Base-by-base conservation (phyloP, 2,329 filamentous ascomycete genomes). In the Phoma herbarum region DNA sequence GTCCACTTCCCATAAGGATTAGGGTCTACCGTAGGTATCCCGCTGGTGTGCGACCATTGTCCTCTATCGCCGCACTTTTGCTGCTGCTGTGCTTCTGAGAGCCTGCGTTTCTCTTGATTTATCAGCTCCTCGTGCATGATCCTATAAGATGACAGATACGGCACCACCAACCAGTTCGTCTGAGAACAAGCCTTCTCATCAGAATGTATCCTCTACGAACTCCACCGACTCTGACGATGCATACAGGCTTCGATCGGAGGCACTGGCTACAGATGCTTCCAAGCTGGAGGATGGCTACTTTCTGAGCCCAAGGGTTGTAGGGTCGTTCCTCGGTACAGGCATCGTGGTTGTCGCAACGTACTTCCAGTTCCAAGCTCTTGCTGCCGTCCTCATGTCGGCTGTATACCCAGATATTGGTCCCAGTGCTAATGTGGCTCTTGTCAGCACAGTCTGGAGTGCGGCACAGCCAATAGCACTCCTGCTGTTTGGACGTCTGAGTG, bases 341-440 rank as follows among this genome's bases (percentile, higher is more conserved):
- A 57, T 67, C 3, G 33, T 62, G 4, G 58, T 66, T 8, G 47
- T 60, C 20, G 63, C 59, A 18, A 66, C 63, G 7, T 66, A 66
- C 52, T 66, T 66, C 37, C 56, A 57, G 14, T 64, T 64, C 48
- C 63, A 66, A 48, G 63, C 61, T 39, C 39, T 52, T 33, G 60
- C 60, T 42, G 60, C 60, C 31, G 57, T 59, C n/a, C 31, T 59
- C 18, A 33, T 37, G 23, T 52, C 51, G 22, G 49, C 52, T 1
- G 65, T 46, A 62, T 68, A 57, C 39, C 42, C 48, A 23, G 58
- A 61, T 20, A 61, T 63, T 7, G 61, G 61, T 14, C 59, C 61
- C 11, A 60, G 57, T 42, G 16, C 55, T 2, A 65, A 63, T 22
- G 43, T 60, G 5, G 52, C 48, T n/a, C 54, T 62, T 8, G 57